These are phyloP conservation scores for Aspergillus persii DNA, from an alignment of 2,329 filamentous ascomycete genomes.

Conservation along the genomic window DNA sequence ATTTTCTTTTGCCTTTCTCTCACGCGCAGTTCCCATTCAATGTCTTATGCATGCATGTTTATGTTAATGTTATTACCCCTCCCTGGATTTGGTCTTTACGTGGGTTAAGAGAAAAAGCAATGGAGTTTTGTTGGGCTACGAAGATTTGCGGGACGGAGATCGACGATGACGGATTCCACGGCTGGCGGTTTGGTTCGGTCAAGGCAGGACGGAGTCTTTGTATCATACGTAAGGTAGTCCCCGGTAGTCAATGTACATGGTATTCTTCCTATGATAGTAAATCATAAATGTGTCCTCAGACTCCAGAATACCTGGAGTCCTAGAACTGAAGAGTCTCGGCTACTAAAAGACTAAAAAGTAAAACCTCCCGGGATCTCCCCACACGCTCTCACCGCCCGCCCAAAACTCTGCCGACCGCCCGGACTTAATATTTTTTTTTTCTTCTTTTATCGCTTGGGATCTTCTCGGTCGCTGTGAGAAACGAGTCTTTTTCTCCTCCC, in stretches of 20 bases:
- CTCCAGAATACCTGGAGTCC: neutral
- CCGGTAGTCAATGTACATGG: constrained; percentile 25
- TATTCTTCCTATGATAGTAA: constrained; percentile 2
- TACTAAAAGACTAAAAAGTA: neutral
- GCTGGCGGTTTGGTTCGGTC: constrained; percentile 16
- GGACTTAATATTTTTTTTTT: constrained; percentile 18
- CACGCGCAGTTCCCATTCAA: constrained; percentile 12
- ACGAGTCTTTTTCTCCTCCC: constrained; percentile 1
- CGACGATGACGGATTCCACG: constrained; percentile 17
- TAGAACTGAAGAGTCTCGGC: neutral
- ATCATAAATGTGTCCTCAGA: neutral
- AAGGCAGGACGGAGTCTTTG: constrained; percentile 17
- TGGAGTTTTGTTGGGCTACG: constrained; percentile 31
- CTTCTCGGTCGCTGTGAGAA: constrained; percentile 4
- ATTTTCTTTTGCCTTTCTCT: constrained; percentile 11
- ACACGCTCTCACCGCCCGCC: constrained; percentile 18
- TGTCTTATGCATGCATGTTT: constrained; percentile 8
- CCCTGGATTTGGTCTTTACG: constrained; percentile 16
- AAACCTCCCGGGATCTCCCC: neutral
- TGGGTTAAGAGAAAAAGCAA: constrained; percentile 30
- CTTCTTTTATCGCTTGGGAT: neutral
- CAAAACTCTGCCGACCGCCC: constrained; percentile 19
- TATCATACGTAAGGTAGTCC: constrained; percentile 18
- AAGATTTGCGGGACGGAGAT: constrained; percentile 21
- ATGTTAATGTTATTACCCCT: constrained; percentile 14